Base-by-base conservation (phyloP, 1,139 yeast genomes). In the Eremothecium cymbalariae region DNA sequence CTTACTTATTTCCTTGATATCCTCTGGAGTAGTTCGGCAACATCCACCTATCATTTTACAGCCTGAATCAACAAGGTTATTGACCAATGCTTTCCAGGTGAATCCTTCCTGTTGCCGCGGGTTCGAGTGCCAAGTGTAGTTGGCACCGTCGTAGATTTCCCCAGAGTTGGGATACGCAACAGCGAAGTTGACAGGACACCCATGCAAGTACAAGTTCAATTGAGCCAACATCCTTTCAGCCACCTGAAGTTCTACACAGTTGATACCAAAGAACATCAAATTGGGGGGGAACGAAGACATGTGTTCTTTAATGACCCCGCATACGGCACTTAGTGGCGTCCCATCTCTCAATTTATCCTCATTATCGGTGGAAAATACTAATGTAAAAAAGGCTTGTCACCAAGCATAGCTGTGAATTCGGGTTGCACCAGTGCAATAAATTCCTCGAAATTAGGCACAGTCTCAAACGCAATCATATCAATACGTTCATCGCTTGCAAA, bases 261-360 rank as follows among this genome's bases (percentile, higher is more conserved):
- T 43, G 17, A 41, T 29, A 6, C 43, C 45, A 8, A 41, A 25
- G 7, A 31, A 31, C 14, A 32, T n/a, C n/a, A 41, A 18, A 30
- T 37, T 38, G 3, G 32, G 15, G 3, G 37, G 30, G n/a, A 37
- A 6, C 17, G 24, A 3, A 5, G 24, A 18, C 72, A 74, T 36
- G 67, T 59, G 45, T 62, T 60, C 2, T 68, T 67, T 42, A 19
- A 31, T 34, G 14, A n/a, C 13, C 3, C 27, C 18, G 12, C 39
- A 33, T 12, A 41, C 12, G 2, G 20, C 25, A 15, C 27, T 31
- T 6, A 27, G 12, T 7, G 41, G 29, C 1, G 46, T 43, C 9
- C 45, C 45, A 22, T 41, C 46, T 25, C 46, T 37, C 21, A 43
- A 16, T 11, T 33, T 28, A 6, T 41, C 42, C 3, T 30, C 18